These are phyloP conservation scores for Penicillium sp. DNA, from an alignment of 2,329 filamentous ascomycete genomes.

Conservation along the genomic window DNA sequence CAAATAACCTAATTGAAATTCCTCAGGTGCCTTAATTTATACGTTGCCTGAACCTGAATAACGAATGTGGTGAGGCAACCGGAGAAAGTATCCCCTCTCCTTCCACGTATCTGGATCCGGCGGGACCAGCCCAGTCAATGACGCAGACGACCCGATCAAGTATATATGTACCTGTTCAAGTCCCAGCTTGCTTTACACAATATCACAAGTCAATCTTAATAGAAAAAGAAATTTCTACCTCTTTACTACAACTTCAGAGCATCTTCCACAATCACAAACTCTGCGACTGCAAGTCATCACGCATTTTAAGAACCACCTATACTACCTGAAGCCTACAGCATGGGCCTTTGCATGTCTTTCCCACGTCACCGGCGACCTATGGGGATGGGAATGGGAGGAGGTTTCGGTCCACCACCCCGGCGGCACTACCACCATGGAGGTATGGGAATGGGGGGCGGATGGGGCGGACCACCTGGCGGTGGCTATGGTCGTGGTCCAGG, in stretches of 20 bases:
- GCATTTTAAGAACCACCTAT: background rate
- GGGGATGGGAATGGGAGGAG: conserved; percentile 5
- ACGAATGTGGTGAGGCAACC: background rate
- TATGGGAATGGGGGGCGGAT: conserved; percentile 4
- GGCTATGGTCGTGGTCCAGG: background rate
- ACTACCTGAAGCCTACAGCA: background rate
- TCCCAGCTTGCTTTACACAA: background rate
- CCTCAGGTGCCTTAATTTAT: too few relatives aligned
- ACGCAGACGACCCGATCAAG: conserved; percentile 8
- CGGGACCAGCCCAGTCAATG: conserved; percentile 4
- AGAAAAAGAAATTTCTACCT: background rate
- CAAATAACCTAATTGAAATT: background rate
- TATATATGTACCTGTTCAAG: background rate
- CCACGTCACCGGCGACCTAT: conserved; percentile 8
- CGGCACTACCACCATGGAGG: conserved; percentile 8
- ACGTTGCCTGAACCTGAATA: background rate
- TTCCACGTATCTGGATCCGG: background rate
- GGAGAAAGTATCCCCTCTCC: background rate
- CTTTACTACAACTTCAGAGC: background rate
- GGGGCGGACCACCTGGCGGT: background rate
- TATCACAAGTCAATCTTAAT: background rate
- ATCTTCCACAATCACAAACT: background rate
- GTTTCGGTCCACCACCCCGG: conserved; percentile 7
- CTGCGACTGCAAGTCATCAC: background rate
- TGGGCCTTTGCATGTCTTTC: conserved; percentile 19